phyloP scores from a whole-genome alignment of 768 basidiomycete genomes.

The Holtermannia corniformis region DNA sequence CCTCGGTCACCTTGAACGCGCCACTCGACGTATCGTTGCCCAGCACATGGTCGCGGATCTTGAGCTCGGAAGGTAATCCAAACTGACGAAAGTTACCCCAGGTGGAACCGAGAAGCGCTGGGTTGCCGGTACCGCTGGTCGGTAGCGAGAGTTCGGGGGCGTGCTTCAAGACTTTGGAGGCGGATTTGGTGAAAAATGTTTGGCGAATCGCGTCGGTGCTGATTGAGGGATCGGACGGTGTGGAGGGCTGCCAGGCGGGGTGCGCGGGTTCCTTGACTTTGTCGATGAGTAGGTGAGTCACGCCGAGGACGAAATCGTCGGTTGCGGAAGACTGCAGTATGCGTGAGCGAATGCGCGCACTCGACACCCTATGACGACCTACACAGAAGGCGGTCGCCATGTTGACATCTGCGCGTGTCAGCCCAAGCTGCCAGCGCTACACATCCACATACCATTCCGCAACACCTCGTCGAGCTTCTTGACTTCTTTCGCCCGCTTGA shows the following conservation, averaged over 20 bases:
- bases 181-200: slow-evolving; percentile 55
- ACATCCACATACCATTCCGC: slow-evolving; percentile 51
- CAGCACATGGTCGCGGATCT: slow-evolving; percentile 58
- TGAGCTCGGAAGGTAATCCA: slow-evolving; percentile 64
- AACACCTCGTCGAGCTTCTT: slow-evolving; percentile 56
- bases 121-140: slow-evolving; percentile 11
- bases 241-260: slow-evolving; percentile 61
- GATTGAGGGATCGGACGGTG: slow-evolving; percentile 50
- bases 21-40: slow-evolving; percentile 58
- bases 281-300: slow-evolving; percentile 57
- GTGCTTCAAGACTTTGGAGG: slow-evolving; percentile 47
- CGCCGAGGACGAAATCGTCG: slow-evolving; percentile 70
- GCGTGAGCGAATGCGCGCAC: background rate
- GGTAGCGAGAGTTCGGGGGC: slow-evolving; percentile 48
- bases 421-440: background rate
- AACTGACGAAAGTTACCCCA: slow-evolving; percentile 45
- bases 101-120: slow-evolving; percentile 15
- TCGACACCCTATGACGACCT: slow-evolving; percentile 41
- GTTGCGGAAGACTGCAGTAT: slow-evolving; percentile 10
- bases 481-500: slow-evolving; percentile 58
- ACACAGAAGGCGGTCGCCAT: slow-evolving; percentile 86
- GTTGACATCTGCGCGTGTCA: slow-evolving; percentile 49
- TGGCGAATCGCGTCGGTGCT: slow-evolving; percentile 49
- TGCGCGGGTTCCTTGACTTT: slow-evolving; percentile 40
- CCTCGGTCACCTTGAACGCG: slow-evolving; percentile 52